Evolutionary conservation across 129 eudicot species (phyloP).

Genomic region (Pulicaria dysenterica): DNA sequence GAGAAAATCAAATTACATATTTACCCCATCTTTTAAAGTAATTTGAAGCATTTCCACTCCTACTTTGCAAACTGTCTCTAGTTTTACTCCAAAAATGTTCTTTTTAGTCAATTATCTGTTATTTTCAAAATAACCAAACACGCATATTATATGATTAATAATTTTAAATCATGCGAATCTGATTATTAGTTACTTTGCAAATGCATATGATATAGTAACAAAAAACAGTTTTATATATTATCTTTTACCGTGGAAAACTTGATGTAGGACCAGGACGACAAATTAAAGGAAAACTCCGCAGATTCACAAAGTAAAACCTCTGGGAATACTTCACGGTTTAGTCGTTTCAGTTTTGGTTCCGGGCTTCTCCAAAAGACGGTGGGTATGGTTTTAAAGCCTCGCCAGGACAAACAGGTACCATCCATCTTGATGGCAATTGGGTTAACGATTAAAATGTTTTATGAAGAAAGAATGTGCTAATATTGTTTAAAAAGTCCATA

Average conservation of each 20-base stretch:
- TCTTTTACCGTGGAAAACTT: not conserved
- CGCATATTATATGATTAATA: not conserved
- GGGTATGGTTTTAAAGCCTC: constrained; percentile 71
- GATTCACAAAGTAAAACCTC: constrained; percentile 56
- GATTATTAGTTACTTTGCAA: not conserved
- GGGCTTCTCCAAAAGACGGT: constrained; percentile 75
- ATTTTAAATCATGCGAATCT: not conserved
- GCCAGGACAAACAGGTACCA: constrained; percentile 81
- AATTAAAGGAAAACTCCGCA: constrained; percentile 61
- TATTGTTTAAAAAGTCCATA: not conserved
- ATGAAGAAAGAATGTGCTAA: constrained; percentile 3
- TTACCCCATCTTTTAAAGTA: not conserved
- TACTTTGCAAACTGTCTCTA: not conserved
- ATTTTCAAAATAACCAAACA: not conserved
- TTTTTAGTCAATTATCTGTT: not conserved
- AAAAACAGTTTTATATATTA: not conserved
- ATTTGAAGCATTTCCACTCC: not conserved
- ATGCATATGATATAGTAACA: not conserved
- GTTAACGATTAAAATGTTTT: not conserved
- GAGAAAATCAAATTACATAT: not conserved
- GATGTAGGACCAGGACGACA: constrained; percentile 53
- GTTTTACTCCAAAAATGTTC: not conserved
- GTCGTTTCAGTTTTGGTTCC: constrained; percentile 87
- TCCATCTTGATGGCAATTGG: constrained; percentile 9
- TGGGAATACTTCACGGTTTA: constrained; percentile 54